These are phyloP conservation scores for Eucalyptus regnans DNA, from an alignment of 345 rosid genomes.

Conservation along the genomic window DNA sequence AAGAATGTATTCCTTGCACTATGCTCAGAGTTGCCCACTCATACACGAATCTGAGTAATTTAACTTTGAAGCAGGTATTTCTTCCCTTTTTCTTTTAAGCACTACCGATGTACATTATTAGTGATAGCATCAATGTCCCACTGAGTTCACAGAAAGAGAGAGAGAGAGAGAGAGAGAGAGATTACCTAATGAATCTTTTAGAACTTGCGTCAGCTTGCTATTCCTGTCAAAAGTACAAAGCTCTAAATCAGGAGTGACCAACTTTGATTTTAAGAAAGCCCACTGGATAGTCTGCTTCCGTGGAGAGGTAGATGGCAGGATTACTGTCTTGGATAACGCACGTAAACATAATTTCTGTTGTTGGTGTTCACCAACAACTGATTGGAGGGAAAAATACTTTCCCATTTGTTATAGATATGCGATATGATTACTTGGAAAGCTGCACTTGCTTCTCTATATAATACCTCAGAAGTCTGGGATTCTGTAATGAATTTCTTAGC, in stretches of 20 bases:
- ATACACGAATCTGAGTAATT: background rate
- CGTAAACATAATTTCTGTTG: background rate
- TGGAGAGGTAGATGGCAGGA: background rate
- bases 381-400: background rate
- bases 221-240: conserved; percentile 41
- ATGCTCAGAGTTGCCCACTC: background rate
- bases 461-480: background rate
- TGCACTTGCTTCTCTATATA: background rate
- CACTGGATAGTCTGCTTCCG: background rate
- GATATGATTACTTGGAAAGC: background rate
- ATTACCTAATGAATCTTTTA: conserved; percentile 77
- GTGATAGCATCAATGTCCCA: background rate
- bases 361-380: background rate
- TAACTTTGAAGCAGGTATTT: background rate
- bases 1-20: background rate
- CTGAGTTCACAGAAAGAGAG: background rate
- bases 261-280: background rate
- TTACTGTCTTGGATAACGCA: background rate
- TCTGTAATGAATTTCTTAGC: background rate
- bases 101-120: background rate
- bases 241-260: background rate
- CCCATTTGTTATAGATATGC: background rate
- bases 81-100: background rate
- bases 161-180: background rate
- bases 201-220: conserved; percentile 79